Evolutionary conservation across 2,329 filamentous ascomycete genomes (phyloP).

Genomic region (Torrubiellomyces zombiae): DNA sequence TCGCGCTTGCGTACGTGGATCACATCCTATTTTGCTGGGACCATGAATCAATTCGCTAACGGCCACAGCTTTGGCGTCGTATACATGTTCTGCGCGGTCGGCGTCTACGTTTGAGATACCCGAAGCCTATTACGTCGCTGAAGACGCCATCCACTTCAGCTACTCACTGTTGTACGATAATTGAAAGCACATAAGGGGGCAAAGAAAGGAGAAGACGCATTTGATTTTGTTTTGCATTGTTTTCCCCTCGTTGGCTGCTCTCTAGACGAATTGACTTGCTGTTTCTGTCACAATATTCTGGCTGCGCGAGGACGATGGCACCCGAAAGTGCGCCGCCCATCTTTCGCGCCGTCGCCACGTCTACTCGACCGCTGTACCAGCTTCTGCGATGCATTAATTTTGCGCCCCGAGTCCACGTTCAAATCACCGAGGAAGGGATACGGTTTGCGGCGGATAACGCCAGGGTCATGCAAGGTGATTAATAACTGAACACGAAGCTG

Average conservation of each 20-base stretch:
- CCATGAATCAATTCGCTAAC: too few species aligned
- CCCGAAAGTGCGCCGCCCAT: constrained; percentile 30
- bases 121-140: too few species aligned
- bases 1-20: constrained; percentile 67
- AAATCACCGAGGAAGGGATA: constrained; percentile 72
- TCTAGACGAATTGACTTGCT: not conserved
- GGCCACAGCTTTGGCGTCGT: constrained; percentile 67
- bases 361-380: constrained; percentile 57
- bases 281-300: constrained; percentile 3
- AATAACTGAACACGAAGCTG: too few species aligned
- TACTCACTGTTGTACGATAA: constrained; percentile 20
- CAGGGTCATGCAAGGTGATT: constrained; percentile 84
- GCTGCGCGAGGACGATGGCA: constrained; percentile 10
- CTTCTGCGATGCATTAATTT: constrained; percentile 41
- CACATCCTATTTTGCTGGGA: too few species aligned
- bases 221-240: constrained; percentile 7
- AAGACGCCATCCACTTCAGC: constrained; percentile 14
- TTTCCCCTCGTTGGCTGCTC: constrained; percentile 1
- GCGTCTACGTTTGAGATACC: constrained; percentile 81
- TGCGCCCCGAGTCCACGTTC: constrained; percentile 41
- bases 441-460: constrained; percentile 79
- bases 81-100: constrained; percentile 97
- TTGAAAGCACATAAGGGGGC: constrained; percentile 14
- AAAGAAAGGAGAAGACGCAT: constrained; percentile 9
- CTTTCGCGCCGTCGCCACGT: constrained; percentile 62